Percentiles rank a stretch among this genome's conserved stretches.
These are phyloP conservation scores for Pseudonitzschia multiseries DNA, from an alignment of 108 stramenopile species.

Conservation along the genomic window DNA sequence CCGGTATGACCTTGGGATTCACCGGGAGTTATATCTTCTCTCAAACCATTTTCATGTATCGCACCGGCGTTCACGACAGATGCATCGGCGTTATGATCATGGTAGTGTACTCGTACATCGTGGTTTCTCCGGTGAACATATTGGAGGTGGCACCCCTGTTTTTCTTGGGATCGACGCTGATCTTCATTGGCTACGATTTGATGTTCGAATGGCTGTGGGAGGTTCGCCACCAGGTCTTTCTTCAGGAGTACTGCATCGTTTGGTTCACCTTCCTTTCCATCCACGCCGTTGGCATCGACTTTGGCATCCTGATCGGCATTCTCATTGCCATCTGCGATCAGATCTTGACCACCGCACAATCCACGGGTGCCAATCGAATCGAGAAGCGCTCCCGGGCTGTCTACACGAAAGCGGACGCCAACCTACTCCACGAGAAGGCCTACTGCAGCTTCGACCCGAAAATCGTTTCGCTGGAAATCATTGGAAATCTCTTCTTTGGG, in stretches of 20 bases:
- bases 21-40: constrained; percentile 97
- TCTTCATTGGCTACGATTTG: constrained; percentile 91
- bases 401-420: constrained; percentile 63
- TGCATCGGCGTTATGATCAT: constrained; percentile 81
- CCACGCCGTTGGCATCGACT: constrained; percentile 83
- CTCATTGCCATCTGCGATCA: constrained; percentile 78
- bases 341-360: constrained; percentile 67
- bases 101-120: constrained; percentile 64
- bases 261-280: constrained; percentile 84
- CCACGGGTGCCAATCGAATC: constrained; percentile 51
- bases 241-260: constrained; percentile 79
- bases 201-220: constrained; percentile 93
- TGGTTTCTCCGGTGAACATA: constrained; percentile 73
- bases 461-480: constrained; percentile 70
- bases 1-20: constrained; percentile 68
- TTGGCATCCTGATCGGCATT: constrained; percentile 76
- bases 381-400: constrained; percentile 74
- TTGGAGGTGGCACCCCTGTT: constrained; percentile 82
- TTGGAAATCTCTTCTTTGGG: constrained; percentile 83
- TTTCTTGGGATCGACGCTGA: constrained; percentile 92
- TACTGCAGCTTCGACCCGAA: constrained; percentile 53
- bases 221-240: constrained; percentile 77
- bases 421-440: constrained; percentile 61
- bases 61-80: constrained; percentile 76
- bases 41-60: constrained; percentile 97